A percentile compares a stretch with the other conserved stretches of the same genome.
Evolutionary conservation across 2,329 filamentous ascomycete species (phyloP).

Genomic region (Tympanopsis confertula): DNA sequence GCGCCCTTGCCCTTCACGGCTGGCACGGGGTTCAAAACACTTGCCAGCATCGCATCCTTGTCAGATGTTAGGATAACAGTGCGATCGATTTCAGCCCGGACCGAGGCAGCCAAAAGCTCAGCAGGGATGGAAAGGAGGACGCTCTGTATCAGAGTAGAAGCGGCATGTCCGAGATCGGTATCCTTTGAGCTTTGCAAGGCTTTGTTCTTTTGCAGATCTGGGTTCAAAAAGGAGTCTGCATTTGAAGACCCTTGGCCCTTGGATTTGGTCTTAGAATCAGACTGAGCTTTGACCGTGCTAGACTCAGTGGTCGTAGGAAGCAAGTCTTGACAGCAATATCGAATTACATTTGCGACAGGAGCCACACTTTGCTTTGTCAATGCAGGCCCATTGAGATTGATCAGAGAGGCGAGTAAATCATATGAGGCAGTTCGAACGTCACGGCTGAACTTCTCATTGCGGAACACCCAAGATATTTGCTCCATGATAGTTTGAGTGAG

Average conservation of each 20-base stretch:
- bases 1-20: conserved; percentile 24
- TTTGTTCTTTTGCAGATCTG: conserved; percentile 12
- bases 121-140: conserved; percentile 29
- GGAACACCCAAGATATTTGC: conserved; percentile 39
- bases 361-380: neutral
- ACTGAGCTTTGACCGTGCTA: no score
- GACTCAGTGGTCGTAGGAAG: neutral
- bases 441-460: conserved; percentile 23
- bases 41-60: conserved; percentile 41
- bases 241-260: conserved; percentile 18
- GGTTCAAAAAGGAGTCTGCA: conserved; percentile 34
- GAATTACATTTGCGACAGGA: neutral
- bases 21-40: conserved; percentile 41
- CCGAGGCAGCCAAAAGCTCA: conserved; percentile 30
- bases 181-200: conserved; percentile 9
- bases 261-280: conserved; percentile 13
- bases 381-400: neutral
- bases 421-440: neutral
- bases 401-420: neutral
- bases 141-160: conserved; percentile 30
- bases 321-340: neutral
- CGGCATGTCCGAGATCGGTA: conserved; percentile 9
- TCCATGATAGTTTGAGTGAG: conserved; percentile 33
- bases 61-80: conserved; percentile 39
- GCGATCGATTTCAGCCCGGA: conserved; percentile 44